phyloP scores from a whole-genome alignment of 2,329 filamentous ascomycete genomes.

The Tolypocladium guangdongense region DNA sequence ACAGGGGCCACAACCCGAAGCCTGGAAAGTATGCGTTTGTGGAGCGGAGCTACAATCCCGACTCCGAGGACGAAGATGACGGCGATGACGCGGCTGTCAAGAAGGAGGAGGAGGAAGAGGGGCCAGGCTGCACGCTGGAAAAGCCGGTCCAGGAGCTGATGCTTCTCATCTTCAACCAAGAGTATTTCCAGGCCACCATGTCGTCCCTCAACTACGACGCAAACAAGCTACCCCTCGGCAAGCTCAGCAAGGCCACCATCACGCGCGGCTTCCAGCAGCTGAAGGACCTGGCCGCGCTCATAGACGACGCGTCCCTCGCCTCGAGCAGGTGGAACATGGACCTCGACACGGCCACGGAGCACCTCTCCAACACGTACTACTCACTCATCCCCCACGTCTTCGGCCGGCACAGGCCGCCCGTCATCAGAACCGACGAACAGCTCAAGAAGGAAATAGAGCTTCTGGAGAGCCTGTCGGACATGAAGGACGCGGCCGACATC shows the following conservation, averaged over 20 bases:
- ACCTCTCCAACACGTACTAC: constrained; percentile 69
- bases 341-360: constrained; percentile 36
- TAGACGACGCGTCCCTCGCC: constrained; percentile 43
- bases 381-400: constrained; percentile 74
- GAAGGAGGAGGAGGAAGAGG: constrained; percentile 23
- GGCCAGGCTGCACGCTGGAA: constrained; percentile 45
- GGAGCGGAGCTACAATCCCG: constrained; percentile 57
- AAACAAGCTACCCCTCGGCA: constrained; percentile 72
- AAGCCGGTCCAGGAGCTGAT: constrained; percentile 56
- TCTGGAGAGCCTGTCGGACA: constrained; percentile 70
- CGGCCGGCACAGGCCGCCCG: constrained; percentile 59
- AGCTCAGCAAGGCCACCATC: constrained; percentile 71
- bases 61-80: constrained; percentile 34
- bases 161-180: constrained; percentile 72
- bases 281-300: constrained; percentile 59
- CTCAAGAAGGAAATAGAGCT: constrained; percentile 71
- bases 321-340: constrained; percentile 27
- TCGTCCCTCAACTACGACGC: constrained; percentile 57
- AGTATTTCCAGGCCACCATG: constrained; percentile 60
- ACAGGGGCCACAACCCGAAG: constrained; percentile 45
- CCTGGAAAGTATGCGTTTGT: constrained; percentile 69
- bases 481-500: constrained; percentile 71
- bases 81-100: constrained; percentile 16
- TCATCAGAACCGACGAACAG: constrained; percentile 44
- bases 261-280: constrained; percentile 63